Percentiles rank a stretch among this genome's conserved stretches.
phyloP scores from a whole-genome alignment of 768 basidiomycete genomes.

The Agrocybe chaxingu region DNA sequence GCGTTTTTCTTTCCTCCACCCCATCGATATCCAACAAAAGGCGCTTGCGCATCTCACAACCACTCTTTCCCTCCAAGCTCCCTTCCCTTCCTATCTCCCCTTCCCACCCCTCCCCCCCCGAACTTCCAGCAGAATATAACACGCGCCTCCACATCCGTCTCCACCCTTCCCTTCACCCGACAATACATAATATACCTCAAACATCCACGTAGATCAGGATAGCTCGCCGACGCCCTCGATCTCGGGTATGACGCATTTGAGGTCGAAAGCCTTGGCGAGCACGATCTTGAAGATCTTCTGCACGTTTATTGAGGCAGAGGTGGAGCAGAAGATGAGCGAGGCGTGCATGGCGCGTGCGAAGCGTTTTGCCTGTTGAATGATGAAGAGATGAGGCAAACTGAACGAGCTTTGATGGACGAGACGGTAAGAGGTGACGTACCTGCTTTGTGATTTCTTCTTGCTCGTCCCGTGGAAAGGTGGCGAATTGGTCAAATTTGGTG shows the following conservation, averaged over 20 bases:
- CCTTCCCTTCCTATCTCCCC: background rate
- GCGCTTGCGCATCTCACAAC: background rate
- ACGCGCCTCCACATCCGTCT: conserved; percentile 3
- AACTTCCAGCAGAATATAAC: background rate
- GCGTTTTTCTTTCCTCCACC: conserved; percentile 28
- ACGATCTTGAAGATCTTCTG: conserved; percentile 99
- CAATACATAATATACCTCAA: conserved; percentile 24
- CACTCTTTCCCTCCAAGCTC: background rate
- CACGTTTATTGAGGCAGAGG: conserved; percentile 97
- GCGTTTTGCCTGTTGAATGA: conserved; percentile 73
- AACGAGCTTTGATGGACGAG: background rate
- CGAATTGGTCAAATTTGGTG: conserved; percentile 97
- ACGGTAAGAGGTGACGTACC: conserved; percentile 37
- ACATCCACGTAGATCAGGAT: conserved; percentile 92
- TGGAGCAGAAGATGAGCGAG: conserved; percentile 99
- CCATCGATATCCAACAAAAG: conserved; percentile 17
- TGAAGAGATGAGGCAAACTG: conserved; percentile 1
- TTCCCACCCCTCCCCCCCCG: too few species aligned
- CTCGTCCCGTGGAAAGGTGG: conserved; percentile 93
- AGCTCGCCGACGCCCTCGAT: conserved; percentile 95
- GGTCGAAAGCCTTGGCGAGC: conserved; percentile 93
- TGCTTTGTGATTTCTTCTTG: conserved; percentile 99
- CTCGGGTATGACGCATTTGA: conserved; percentile 98
- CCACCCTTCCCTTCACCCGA: background rate
- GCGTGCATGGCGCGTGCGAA: conserved; percentile 99